Base-by-base conservation (phyloP, 768 basidiomycete species). In the Serendipita vermifera region DNA sequence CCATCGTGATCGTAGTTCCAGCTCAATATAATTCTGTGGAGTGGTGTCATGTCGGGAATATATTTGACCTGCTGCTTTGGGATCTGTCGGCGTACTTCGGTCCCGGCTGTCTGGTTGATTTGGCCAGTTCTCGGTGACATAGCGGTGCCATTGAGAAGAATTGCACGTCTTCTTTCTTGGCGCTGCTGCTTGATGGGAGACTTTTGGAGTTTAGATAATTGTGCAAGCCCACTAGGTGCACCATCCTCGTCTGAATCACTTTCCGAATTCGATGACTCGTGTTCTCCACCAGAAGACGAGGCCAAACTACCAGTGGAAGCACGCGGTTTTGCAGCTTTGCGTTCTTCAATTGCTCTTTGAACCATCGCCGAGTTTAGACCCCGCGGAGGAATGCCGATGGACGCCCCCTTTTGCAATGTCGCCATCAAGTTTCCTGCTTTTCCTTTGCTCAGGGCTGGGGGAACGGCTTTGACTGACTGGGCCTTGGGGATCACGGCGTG, bases 1-100 rank as follows among this genome's bases (percentile, higher is more conserved):
- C 83, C 80, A 9, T 65, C 65, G 61, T 88, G 78, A 41, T 83
- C 77, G 59, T 90, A 90, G 66, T 86, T 73, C 96, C 96, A 99
- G 0, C 87, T 82, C 1, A 99, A 69, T 27, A 98, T 73, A 7
- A 74, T 70, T 41, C 79, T 80, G 66, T 94, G 85, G 20, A 99
- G 79, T 4, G 73, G 75, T 29, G 82, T 80, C 17, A 93, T 74
- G 63, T 98, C 83, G 2, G 92, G 94, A 63, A 81, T 84, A 63
- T 93, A 72, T 33, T 29, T 17, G 15, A 26, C 27, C 36, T 58
- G 57, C 33, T 56, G 35, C 40, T 38, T 54, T 24, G 32, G 48
- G 32, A 51, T 35, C 32, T n/a, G 5, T n/a, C 32, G 54, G 14
- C 5, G 5, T 9, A 11, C 17, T 29, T 33, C 27, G 17, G 13